Evolutionary conservation across 2,329 filamentous ascomycete genomes (phyloP).

Genomic region (Penicillium sp.): DNA sequence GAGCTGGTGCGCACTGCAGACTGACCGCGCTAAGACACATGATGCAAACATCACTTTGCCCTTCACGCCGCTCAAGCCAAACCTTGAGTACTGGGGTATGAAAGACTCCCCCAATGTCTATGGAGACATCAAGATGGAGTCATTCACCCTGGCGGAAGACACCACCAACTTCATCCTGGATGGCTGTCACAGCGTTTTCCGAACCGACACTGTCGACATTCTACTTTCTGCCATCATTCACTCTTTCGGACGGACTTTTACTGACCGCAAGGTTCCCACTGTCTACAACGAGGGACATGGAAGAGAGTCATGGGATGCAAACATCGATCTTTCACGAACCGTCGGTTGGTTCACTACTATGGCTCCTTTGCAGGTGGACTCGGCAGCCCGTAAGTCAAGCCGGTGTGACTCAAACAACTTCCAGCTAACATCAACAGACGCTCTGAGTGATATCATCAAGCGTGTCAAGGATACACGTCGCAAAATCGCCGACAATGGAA

Average conservation of each 20-base stretch:
- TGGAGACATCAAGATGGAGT: conserved; percentile 37
- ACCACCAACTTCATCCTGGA: conserved; percentile 35
- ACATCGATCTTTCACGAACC: conserved; percentile 50
- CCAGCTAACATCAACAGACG: conserved; percentile 17
- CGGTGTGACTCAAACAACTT: background rate
- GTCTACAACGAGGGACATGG: conserved; percentile 56
- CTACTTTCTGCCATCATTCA: conserved; percentile 41
- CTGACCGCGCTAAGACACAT: conserved; percentile 26
- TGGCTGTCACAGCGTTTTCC: conserved; percentile 34
- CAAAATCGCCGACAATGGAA: conserved; percentile 33
- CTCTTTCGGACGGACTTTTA: conserved; percentile 49
- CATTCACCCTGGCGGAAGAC: conserved; percentile 36
- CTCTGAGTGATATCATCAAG: conserved; percentile 35
- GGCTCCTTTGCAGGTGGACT: conserved; percentile 42
- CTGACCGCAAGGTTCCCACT: conserved; percentile 44
- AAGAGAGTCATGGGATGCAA: conserved; percentile 48
- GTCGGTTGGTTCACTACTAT: conserved; percentile 56
- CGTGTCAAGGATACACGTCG: conserved; percentile 43
- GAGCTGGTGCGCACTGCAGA: conserved; percentile 39
- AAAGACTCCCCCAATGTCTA: conserved; percentile 34
- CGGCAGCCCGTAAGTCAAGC: conserved; percentile 26
- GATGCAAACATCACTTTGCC: conserved; percentile 21
- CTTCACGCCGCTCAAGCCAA: conserved; percentile 32
- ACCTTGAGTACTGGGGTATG: conserved; percentile 43
- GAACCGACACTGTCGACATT: conserved; percentile 42